These are phyloP conservation scores for Entomortierella beljakovae DNA, from an alignment of 192 early-diverging fungal genomes.

Conservation along the genomic window DNA sequence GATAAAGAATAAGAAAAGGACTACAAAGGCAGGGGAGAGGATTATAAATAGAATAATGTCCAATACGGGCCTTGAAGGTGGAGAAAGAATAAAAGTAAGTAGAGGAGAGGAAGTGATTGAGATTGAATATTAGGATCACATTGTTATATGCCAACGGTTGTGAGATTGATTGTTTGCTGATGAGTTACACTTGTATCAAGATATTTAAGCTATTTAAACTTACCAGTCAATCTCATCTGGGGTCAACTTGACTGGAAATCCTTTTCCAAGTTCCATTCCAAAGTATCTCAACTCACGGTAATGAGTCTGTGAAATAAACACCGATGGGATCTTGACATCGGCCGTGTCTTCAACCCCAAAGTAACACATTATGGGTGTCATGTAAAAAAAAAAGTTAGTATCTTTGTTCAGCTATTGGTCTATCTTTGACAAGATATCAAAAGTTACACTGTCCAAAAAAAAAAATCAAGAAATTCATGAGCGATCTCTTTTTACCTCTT, in stretches of 20 bases:
- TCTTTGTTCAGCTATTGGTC: too few relatives aligned
- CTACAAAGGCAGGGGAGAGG: slow-evolving; percentile 82
- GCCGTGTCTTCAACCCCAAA: slow-evolving; percentile 77
- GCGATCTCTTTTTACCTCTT: slow-evolving; percentile 54
- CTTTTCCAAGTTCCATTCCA: slow-evolving; percentile 49
- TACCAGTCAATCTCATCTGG: slow-evolving; percentile 47
- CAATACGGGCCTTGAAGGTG: slow-evolving; percentile 67
- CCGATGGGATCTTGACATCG: slow-evolving; percentile 88
- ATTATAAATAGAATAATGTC: slow-evolving; percentile 86
- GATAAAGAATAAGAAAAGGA: slow-evolving; percentile 78
- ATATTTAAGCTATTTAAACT: neutral
- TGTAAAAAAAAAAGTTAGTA: too few relatives aligned
- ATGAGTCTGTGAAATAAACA: slow-evolving; percentile 81
- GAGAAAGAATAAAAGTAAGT: neutral
- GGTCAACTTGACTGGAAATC: slow-evolving; percentile 17
- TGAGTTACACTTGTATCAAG: too few relatives aligned
- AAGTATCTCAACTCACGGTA: slow-evolving; percentile 69
- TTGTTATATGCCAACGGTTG: too few relatives aligned
- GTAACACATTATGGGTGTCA: too few relatives aligned
- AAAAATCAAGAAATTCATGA: neutral
- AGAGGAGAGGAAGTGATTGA: neutral
- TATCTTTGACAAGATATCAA: too few relatives aligned
- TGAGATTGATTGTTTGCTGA: too few relatives aligned
- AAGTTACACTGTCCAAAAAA: too few relatives aligned
- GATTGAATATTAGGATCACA: too few relatives aligned